These are phyloP conservation scores for Candida easanensis DNA, from an alignment of 805 yeast genomes.

Conservation along the genomic window DNA sequence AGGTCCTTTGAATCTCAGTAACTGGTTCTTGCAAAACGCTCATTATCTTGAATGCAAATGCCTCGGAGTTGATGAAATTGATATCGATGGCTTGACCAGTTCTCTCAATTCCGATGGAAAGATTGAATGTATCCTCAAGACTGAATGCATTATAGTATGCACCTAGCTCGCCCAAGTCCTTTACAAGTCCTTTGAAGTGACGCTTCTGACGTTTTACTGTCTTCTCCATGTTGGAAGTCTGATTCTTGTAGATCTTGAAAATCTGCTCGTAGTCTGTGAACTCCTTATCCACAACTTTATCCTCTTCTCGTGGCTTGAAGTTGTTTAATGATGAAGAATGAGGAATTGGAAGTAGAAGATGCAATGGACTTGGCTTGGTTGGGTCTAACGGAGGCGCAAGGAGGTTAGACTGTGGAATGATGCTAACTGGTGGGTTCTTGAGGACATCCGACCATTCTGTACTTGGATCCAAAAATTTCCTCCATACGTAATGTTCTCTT, in stretches of 20 bases:
- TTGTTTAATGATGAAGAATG: conserved; percentile 34
- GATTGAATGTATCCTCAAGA: conserved; percentile 38
- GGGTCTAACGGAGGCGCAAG: conserved; percentile 64
- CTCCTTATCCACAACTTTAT: conserved; percentile 14
- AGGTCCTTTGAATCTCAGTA: conserved; percentile 32
- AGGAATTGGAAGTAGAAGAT: conserved; percentile 62
- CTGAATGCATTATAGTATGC: conserved; percentile 62
- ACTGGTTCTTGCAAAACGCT: conserved; percentile 38
- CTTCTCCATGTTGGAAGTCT: conserved; percentile 22
- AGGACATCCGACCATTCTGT: conserved; percentile 80
- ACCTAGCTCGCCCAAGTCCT: conserved; percentile 75
- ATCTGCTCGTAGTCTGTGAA: conserved; percentile 29
- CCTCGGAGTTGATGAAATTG: conserved; percentile 51
- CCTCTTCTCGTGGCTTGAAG: conserved; percentile 24
- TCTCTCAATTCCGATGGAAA: conserved; percentile 67
- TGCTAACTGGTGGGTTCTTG: conserved; percentile 50
- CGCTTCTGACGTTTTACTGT: conserved; percentile 27
- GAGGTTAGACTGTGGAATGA: conserved; percentile 50
- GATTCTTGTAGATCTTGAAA: conserved; percentile 22
- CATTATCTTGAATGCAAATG: conserved; percentile 34
- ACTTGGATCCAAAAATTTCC: conserved; percentile 81
- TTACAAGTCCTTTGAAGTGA: conserved; percentile 52
- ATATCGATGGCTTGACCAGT: conserved; percentile 86
- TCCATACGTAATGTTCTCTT: conserved; percentile 57
- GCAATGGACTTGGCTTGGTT: conserved; percentile 52